Percentiles rank a stretch among this genome's conserved stretches.
phyloP scores from a whole-genome alignment of 768 basidiomycete genomes.

The Mrakia hoshinonis region DNA sequence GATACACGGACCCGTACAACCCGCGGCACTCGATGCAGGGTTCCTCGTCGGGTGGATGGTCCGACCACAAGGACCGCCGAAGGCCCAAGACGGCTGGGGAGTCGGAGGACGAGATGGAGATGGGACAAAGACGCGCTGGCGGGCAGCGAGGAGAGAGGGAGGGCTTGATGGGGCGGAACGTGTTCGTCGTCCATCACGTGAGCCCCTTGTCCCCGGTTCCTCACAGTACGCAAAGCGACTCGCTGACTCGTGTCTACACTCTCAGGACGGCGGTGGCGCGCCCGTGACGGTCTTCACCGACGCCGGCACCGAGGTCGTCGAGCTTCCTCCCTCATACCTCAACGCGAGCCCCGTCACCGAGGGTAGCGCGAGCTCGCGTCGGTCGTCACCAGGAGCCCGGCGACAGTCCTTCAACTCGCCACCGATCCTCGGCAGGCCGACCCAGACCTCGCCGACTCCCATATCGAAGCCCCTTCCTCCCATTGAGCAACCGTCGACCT shows the following conservation, averaged over 20 bases:
- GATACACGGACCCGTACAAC: conserved; percentile 1
- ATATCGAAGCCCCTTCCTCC: background rate
- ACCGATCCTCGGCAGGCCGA: background rate
- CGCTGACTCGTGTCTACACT: background rate
- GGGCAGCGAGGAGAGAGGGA: background rate
- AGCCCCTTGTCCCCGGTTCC: background rate
- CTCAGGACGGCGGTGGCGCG: background rate
- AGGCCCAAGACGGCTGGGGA: background rate
- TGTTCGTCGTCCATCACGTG: conserved; percentile 1
- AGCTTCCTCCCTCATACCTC: background rate
- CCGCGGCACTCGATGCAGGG: background rate
- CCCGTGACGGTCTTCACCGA: conserved; percentile 9
- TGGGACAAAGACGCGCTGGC: background rate
- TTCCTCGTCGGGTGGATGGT: background rate
- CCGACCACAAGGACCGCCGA: background rate
- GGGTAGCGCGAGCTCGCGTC: background rate
- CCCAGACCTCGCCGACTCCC: too few species aligned
- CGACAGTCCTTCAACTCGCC: background rate
- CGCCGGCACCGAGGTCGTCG: conserved; percentile 2
- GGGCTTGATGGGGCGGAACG: background rate
- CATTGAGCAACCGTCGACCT: too few species aligned
- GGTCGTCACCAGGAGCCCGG: background rate
- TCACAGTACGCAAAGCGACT: background rate
- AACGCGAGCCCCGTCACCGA: background rate
- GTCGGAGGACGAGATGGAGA: conserved; percentile 8